These are phyloP conservation scores for Pisolithus albus DNA, from an alignment of 768 basidiomycete genomes.

Conservation along the genomic window DNA sequence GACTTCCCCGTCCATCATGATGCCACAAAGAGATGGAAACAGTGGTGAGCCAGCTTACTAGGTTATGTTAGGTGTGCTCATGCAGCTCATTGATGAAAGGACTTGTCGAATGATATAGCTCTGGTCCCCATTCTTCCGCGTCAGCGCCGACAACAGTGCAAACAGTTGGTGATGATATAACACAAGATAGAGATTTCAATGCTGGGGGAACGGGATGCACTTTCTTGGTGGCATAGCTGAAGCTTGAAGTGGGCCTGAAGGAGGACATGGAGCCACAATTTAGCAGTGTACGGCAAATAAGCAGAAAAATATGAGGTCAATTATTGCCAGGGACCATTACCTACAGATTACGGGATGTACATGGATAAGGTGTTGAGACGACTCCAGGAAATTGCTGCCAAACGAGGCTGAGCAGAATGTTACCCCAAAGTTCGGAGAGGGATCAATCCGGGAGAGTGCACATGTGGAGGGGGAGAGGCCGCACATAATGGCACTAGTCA, in stretches of 20 bases:
- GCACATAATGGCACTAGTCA: slow-evolving; percentile 29
- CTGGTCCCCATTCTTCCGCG: slow-evolving; percentile 11
- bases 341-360: slow-evolving; percentile 22
- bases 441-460: slow-evolving; percentile 34
- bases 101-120: slow-evolving; percentile 29
- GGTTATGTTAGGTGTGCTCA: background rate
- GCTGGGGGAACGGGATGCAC: slow-evolving; percentile 19
- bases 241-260: slow-evolving; percentile 6
- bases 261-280: slow-evolving; percentile 12
- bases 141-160: slow-evolving; percentile 28
- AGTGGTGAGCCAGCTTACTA: slow-evolving; percentile 19
- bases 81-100: slow-evolving; percentile 18
- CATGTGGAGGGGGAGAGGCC: slow-evolving; percentile 50
- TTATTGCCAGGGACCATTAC: slow-evolving; percentile 15
- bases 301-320: slow-evolving; percentile 24
- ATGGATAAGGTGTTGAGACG: slow-evolving; percentile 30
- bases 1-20: slow-evolving; percentile 6
- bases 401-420: slow-evolving; percentile 21
- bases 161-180: slow-evolving; percentile 22
- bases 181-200: slow-evolving; percentile 18
- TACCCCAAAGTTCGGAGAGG: slow-evolving; percentile 10
- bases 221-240: slow-evolving; percentile 21
- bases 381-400: slow-evolving; percentile 27
- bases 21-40: slow-evolving; percentile 20
- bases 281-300: slow-evolving; percentile 27